A percentile compares a stretch with the other conserved stretches of the same genome.
Conservation (phyloP, 306 rosid species). For the Leucaena leucocephala region DNA sequence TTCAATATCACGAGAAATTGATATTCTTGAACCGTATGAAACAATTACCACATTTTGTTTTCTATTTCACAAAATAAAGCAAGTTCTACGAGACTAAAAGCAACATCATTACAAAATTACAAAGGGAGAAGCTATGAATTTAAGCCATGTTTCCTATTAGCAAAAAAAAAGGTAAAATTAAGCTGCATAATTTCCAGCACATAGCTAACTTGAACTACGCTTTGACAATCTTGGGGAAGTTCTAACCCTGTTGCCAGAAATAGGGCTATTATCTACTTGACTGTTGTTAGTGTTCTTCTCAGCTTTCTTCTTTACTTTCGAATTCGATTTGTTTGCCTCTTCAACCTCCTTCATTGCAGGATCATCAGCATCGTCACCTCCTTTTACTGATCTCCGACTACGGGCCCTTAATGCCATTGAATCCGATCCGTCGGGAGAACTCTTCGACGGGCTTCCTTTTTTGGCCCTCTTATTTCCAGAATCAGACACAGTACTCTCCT, state of each 20-base stretch:
- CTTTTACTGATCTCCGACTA: slow-evolving; percentile 37
- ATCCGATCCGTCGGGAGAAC: slow-evolving; percentile 20
- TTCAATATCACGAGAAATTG: background rate
- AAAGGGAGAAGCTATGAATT: background rate
- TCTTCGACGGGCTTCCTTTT: slow-evolving; percentile 2
- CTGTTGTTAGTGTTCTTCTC: slow-evolving; percentile 12
- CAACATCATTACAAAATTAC: background rate
- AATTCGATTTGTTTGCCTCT: slow-evolving; percentile 28
- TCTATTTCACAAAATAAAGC: slow-evolving; percentile 7
- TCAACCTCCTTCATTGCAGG: slow-evolving; percentile 48
- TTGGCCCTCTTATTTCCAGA: background rate
- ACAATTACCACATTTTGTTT: background rate
- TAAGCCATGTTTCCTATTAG: background rate
- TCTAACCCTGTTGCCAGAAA: slow-evolving; percentile 43
- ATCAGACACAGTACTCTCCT: slow-evolving; percentile 4
- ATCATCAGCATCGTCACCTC: slow-evolving; percentile 7
- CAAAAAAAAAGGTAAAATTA: background rate
- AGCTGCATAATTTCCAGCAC: background rate
- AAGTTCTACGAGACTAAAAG: background rate
- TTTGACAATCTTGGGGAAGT: slow-evolving; percentile 65
- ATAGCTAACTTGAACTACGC: slow-evolving; percentile 29
- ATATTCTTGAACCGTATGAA: background rate
- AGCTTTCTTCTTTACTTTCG: slow-evolving; percentile 40
- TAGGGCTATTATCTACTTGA: slow-evolving; percentile 19
- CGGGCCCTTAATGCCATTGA: slow-evolving; percentile 31